Evolutionary conservation across 345 rosid genomes (phyloP), one percentile per base, ranked within the genome.

Genomic region (Angophora floribunda): DNA sequence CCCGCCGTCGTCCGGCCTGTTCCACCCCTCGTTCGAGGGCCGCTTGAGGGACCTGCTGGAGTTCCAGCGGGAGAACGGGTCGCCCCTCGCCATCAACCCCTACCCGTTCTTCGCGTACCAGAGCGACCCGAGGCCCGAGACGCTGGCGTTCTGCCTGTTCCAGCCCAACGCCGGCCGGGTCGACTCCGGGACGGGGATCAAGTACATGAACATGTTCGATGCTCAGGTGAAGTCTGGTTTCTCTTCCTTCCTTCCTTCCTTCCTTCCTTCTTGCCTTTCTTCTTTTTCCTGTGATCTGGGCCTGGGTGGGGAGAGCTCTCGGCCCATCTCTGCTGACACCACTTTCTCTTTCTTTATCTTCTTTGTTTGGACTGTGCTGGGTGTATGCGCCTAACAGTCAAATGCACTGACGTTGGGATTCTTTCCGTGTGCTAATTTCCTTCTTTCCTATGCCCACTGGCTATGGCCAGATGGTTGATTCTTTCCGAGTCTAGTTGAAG

Each of bases 151-250:
- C 88, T 97, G 99, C 88, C 90, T 96, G 85, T 98, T 98, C 63
- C 98, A 96, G 89, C 97, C 99, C 85, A 98, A 98, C 91, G 85
- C 98, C 16, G 99, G 99, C 30, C 96, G 99, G 87, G 91, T 97
- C 41, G 99, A 98, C 93, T 79, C 93, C n/a, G 95, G 93, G 3
- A 95, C 92, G 5, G 98, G 98, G 22, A 95, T 94, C 89, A 93
- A 87, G 90, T 98, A 98, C 95, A 95, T 91, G 97, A 98, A 95
- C 95, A 98, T 98, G 99, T 98, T 97, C 61, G 99, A 98, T 51
- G 99, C 99, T 28, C 99, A 98, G 98, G 99, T 97, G 61, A 90
- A 28, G 90, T 82, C 32, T 55, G 85, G 47, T 22, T 47, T 22
- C 78, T 5, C 2, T 53, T 22, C 4, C 41, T 36, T 16, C 65